phyloP scores from a whole-genome alignment of 2,329 filamentous ascomycete species.

The Xylaria sp. region DNA sequence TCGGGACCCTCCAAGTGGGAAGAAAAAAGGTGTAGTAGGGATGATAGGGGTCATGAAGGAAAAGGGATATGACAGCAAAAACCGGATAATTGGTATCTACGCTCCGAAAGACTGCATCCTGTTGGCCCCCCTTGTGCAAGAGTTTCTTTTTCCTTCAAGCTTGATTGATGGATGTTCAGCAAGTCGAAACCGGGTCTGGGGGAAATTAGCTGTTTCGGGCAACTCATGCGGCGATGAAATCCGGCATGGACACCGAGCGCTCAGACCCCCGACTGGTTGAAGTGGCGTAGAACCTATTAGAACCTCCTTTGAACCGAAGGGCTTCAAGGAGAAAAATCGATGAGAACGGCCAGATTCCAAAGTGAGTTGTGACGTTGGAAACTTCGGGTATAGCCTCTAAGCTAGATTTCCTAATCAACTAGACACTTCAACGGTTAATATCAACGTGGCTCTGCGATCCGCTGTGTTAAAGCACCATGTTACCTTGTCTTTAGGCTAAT shows the following conservation, averaged over 20 bases:
- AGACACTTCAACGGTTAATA: slow-evolving; percentile 25
- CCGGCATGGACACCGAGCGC: slow-evolving; percentile 6
- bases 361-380: slow-evolving; percentile 9
- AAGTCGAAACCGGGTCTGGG: neutral
- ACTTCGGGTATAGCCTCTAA: slow-evolving; percentile 26
- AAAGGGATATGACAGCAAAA: neutral
- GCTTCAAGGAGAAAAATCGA: neutral
- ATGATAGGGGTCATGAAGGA: neutral
- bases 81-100: slow-evolving; percentile 12
- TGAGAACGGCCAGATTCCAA: neutral
- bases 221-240: slow-evolving; percentile 20
- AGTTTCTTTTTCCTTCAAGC: neutral
- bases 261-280: slow-evolving; percentile 8
- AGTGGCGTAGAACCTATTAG: neutral
- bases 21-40: neutral
- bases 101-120: slow-evolving; percentile 6
- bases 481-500: slow-evolving; percentile 32
- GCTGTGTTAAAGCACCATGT: slow-evolving; percentile 13
- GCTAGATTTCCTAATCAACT: neutral
- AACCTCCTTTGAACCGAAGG: neutral
- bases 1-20: slow-evolving; percentile 17
- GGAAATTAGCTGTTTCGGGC: slow-evolving; percentile 27
- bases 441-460: slow-evolving; percentile 22
- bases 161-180: neutral
- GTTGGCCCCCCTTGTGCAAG: neutral